Evolutionary conservation across 2,329 filamentous ascomycete species (phyloP).

Genomic region (Calonectria pauciramosa): DNA sequence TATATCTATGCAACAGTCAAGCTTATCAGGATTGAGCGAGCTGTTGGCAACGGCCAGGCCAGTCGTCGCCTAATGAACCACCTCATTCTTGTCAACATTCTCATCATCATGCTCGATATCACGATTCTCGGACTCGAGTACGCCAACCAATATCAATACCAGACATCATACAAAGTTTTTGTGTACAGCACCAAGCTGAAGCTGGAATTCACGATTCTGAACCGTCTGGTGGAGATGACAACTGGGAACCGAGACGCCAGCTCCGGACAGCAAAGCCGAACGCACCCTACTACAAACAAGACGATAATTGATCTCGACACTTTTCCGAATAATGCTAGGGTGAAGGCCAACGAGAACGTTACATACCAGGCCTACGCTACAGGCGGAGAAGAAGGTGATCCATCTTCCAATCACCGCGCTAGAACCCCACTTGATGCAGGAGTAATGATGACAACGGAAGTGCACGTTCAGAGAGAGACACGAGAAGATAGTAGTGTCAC

Average conservation of each 20-base stretch:
- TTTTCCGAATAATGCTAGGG: conserved; percentile 29
- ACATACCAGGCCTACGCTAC: conserved; percentile 42
- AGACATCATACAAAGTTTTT: conserved; percentile 54
- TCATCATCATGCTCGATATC: conserved; percentile 61
- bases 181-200: conserved; percentile 57
- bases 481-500: conserved; percentile 27
- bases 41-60: conserved; percentile 39
- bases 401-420: not conserved
- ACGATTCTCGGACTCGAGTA: conserved; percentile 55
- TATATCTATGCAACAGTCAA: conserved; percentile 67
- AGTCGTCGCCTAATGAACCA: conserved; percentile 50
- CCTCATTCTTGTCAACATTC: conserved; percentile 59
- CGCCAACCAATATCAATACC: conserved; percentile 51
- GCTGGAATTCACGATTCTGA: conserved; percentile 56
- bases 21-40: conserved; percentile 59
- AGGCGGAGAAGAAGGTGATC: conserved; percentile 34
- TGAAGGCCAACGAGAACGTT: conserved; percentile 26
- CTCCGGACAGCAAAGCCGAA: conserved; percentile 38
- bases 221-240: conserved; percentile 52
- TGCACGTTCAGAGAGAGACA: conserved; percentile 37
- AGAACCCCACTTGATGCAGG: conserved; percentile 24
- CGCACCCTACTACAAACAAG: conserved; percentile 19
- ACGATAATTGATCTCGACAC: conserved; percentile 38
- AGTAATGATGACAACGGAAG: conserved; percentile 45
- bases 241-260: conserved; percentile 41